phyloP scores from a whole-genome alignment of 305 asterid species.

The Lippia alba region DNA sequence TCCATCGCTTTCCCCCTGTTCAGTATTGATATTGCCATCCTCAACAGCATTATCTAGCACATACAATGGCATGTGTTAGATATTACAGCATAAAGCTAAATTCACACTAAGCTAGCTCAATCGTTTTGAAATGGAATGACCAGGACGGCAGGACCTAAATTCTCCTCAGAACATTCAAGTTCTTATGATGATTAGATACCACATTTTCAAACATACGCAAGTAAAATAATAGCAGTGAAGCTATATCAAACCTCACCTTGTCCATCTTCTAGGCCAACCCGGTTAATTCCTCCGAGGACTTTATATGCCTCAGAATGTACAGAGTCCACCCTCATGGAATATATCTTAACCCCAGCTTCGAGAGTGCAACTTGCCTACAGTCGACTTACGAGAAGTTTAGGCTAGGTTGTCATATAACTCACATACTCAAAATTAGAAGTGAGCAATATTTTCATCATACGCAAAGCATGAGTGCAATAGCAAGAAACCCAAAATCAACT shows the following conservation, averaged over 20 bases:
- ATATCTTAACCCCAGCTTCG: constrained; percentile 99
- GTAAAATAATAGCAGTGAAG: constrained; percentile 16
- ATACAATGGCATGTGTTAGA: constrained; percentile 8
- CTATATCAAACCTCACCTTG: constrained; percentile 55
- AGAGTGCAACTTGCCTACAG: constrained; percentile 98
- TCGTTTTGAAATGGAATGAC: not conserved
- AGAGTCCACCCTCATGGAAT: constrained; percentile 96
- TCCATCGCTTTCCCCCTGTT: constrained; percentile 51
- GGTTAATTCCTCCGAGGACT: constrained; percentile 97
- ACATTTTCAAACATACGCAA: not conserved
- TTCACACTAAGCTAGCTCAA: not conserved
- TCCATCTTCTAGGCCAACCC: constrained; percentile 85
- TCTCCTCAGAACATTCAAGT: constrained; percentile 16
- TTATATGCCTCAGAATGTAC: constrained; percentile 96
- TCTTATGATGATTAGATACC: not conserved
- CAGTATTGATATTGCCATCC: constrained; percentile 48
- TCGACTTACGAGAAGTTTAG: constrained; percentile 23
- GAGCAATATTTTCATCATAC: not conserved
- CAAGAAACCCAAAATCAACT: not conserved
- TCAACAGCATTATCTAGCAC: constrained; percentile 58
- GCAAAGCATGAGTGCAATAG: not conserved
- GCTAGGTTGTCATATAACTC: not conserved
- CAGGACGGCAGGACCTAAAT: not conserved
- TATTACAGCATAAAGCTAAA: constrained; percentile 9
- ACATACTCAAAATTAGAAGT: not conserved